Conservation (phyloP, 1,284 basidiomycete species). For the Chondrostereum purpureum region DNA sequence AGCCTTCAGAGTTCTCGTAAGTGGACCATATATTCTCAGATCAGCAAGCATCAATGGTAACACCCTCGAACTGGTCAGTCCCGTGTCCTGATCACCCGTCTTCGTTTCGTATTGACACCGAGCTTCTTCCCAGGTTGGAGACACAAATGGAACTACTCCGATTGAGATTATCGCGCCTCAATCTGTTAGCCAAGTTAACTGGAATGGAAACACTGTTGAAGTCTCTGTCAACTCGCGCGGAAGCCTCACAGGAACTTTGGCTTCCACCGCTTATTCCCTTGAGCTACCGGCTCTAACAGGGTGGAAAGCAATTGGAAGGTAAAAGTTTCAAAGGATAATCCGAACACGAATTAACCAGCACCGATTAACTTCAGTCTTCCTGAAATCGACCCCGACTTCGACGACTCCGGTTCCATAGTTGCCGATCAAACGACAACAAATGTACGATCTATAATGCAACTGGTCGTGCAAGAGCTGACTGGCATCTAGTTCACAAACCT, state of each 20-base stretch:
- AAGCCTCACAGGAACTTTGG: slow-evolving; percentile 23
- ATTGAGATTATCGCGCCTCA: slow-evolving; percentile 38
- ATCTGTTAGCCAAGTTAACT: slow-evolving; percentile 29
- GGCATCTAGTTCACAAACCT: slow-evolving; percentile 37
- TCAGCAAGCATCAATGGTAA: slow-evolving; percentile 30
- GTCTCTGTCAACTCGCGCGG: slow-evolving; percentile 23
- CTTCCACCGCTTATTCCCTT: slow-evolving; percentile 14
- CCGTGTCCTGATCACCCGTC: too few relatives aligned
- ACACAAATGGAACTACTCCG: slow-evolving; percentile 39
- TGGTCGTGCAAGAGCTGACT: slow-evolving; percentile 1
- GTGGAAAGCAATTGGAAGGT: slow-evolving; percentile 47
- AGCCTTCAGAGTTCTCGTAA: slow-evolving; percentile 35
- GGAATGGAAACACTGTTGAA: slow-evolving; percentile 33
- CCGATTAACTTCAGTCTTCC: slow-evolving; percentile 28
- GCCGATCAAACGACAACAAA: slow-evolving; percentile 38
- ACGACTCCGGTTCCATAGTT: slow-evolving; percentile 36
- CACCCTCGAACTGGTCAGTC: slow-evolving; percentile 30
- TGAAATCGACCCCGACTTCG: slow-evolving; percentile 37
- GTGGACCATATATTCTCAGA: slow-evolving; percentile 45
- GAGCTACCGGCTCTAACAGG: slow-evolving; percentile 27
- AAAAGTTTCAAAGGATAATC: neutral
- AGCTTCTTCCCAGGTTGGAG: slow-evolving; percentile 29
- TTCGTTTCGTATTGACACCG: neutral
- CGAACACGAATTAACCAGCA: neutral
- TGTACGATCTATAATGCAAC: slow-evolving; percentile 20